These are phyloP conservation scores for Magnolia changhungtana DNA, from an alignment of 164 flowering plant species.

Conservation along the genomic window DNA sequence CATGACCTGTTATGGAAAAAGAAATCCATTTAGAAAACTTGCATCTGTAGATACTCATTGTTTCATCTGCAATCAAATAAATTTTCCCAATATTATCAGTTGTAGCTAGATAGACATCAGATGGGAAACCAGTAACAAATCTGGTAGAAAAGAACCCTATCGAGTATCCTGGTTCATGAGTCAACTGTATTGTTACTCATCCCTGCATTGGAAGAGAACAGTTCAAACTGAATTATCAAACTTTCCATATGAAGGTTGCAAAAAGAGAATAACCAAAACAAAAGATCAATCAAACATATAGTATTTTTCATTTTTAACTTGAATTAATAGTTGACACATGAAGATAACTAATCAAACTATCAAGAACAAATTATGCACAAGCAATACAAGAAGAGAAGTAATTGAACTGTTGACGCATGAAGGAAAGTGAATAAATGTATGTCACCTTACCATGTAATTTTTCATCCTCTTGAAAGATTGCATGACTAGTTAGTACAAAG, in stretches of 20 bases:
- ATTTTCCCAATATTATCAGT: constrained; percentile 97
- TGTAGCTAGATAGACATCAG: constrained; percentile 76
- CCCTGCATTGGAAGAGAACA: constrained; percentile 50
- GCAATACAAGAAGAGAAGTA: no score
- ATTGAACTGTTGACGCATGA: no score
- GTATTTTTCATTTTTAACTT: no score
- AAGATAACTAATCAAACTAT: no score
- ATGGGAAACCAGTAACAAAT: constrained; percentile 82
- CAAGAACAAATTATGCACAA: no score
- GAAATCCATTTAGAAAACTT: background rate
- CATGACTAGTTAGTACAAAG: no score
- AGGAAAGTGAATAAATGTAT: no score
- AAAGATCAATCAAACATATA: no score
- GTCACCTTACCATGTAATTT: no score
- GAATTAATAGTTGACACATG: no score
- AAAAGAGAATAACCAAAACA: background rate
- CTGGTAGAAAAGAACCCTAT: constrained; percentile 78
- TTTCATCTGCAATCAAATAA: constrained; percentile 81
- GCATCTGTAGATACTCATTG: constrained; percentile 35
- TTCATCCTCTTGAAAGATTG: no score
- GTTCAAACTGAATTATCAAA: constrained; percentile 2
- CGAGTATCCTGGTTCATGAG: constrained; percentile 51
- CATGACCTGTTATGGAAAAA: background rate
- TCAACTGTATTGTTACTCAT: constrained; percentile 77
- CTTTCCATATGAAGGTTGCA: background rate